A percentile compares a stretch with the other conserved stretches of the same genome.
Conservation (phyloP, 441 rosid genomes). For the Gossypium trilobum region DNA sequence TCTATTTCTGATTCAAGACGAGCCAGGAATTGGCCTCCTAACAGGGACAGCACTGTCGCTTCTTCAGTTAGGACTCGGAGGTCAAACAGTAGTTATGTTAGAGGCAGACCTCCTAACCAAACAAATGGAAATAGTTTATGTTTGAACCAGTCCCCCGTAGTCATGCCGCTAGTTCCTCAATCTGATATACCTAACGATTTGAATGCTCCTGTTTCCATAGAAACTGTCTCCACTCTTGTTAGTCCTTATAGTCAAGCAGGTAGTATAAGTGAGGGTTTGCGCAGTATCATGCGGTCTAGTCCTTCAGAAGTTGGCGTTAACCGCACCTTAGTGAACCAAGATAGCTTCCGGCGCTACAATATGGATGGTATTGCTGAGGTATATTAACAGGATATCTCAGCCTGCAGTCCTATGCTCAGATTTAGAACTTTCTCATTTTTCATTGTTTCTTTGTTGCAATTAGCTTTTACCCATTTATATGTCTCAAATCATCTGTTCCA, state of each 20-base stretch:
- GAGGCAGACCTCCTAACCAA: conserved; percentile 40
- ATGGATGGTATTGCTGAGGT: conserved; percentile 96
- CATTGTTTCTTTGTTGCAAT: not conserved
- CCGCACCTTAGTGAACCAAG: conserved; percentile 37
- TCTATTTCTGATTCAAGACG: conserved; percentile 56
- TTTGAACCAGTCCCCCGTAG: conserved; percentile 24
- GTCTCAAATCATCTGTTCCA: not conserved
- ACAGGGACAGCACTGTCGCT: conserved; percentile 35
- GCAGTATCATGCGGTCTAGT: conserved; percentile 41
- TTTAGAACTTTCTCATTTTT: not conserved
- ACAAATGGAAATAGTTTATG: conserved; percentile 37
- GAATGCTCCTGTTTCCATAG: conserved; percentile 36
- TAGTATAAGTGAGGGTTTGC: conserved; percentile 33
- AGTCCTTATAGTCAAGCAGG: conserved; percentile 29
- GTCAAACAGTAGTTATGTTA: conserved; percentile 29
- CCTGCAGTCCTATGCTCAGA: conserved; percentile 12
- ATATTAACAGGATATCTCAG: conserved; percentile 19
- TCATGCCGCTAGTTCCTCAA: conserved; percentile 35
- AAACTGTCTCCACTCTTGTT: conserved; percentile 21
- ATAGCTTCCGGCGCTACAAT: conserved; percentile 47
- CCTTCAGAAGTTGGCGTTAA: conserved; percentile 46
- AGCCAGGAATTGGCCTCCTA: conserved; percentile 36
- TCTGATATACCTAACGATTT: conserved; percentile 36
- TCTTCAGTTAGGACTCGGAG: conserved; percentile 52
- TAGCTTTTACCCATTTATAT: not conserved